Base-by-base conservation (phyloP, 2,329 filamentous ascomycete species). In the Ophiocordyceps unilateralis region DNA sequence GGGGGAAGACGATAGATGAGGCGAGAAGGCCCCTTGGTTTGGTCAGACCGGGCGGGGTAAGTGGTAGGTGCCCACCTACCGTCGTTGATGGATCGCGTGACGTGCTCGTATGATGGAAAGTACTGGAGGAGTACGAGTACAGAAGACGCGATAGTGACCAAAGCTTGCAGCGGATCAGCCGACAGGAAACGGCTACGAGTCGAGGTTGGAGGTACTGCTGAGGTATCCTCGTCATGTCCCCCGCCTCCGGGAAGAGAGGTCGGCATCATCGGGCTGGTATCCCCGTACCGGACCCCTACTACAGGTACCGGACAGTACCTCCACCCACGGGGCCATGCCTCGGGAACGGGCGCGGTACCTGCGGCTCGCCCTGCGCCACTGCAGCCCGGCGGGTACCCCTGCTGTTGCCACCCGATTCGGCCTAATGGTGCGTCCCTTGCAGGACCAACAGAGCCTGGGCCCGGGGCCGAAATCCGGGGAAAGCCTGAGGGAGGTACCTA, bases 41-140 rank as follows among this genome's bases (percentile, higher is more conserved):
- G 57, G 59, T 62, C 60, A 62, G 59, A 61, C 55, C 58, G 61
- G 61, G 62, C 62, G 62, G 63, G 63, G 63, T 65, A 65, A 58
- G 50, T 50, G 48, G 45, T 46, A 50, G 34, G 47, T 41, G 43
- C 39, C 44, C 20, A 39, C 39, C 44, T n/a, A 39, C 43, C 40
- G 39, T 21, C 36, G 39, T 41, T 43, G 44, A 44, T 41, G 48
- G 43, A 48, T 50, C 47, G 49, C 47, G 47, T 49, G 47, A 48
- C 49, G 37, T 23, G 37, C 37, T 23, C 20, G 19, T 23, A 23
- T 39, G 21, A 14, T 22, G 20, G 11, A 15, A n/a, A 4, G 30
- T 32, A 15, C 15, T 15, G 12, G 6, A 15, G 30, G 30, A 15
- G 30, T 12, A n/a, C 11, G 12, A 32, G 12, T n/a, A 32, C 12